Conservation (phyloP, 139 green algal genomes). For the Closterium sp. region DNA sequence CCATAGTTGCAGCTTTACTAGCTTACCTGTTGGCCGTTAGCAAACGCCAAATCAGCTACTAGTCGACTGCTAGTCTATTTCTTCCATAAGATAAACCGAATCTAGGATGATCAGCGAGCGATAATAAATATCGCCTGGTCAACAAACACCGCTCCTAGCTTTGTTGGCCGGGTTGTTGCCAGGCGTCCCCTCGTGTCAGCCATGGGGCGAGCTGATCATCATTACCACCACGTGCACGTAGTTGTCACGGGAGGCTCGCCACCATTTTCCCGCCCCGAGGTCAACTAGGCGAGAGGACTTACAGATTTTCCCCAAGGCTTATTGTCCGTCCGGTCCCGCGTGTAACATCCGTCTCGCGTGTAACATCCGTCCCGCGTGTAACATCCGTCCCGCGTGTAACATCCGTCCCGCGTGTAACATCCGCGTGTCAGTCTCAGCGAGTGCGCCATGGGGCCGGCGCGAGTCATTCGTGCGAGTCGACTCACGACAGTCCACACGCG, state of each 20-base stretch:
- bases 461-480: neutral
- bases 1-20: too few relatives aligned
- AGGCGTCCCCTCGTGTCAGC: neutral
- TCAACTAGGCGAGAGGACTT: neutral
- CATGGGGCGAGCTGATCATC: neutral
- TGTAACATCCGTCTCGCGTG: too few relatives aligned
- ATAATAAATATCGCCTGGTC: neutral
- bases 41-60: too few relatives aligned
- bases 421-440: neutral
- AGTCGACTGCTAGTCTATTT: too few relatives aligned
- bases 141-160: neutral
- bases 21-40: too few relatives aligned
- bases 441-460: neutral
- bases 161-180: neutral
- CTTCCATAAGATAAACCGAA: too few relatives aligned
- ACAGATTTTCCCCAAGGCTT: neutral
- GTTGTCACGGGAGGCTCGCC: neutral
- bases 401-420: neutral
- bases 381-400: too few relatives aligned
- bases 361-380: too few relatives aligned
- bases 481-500: neutral
- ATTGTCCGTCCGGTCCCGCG: neutral
- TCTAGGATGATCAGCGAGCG: too few relatives aligned
- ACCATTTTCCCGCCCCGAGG: neutral
- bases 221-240: neutral